Percentiles rank a stretch among this genome's conserved stretches.
Conservation (phyloP, 208 protist genomes). For the Porcisia deanei region DNA sequence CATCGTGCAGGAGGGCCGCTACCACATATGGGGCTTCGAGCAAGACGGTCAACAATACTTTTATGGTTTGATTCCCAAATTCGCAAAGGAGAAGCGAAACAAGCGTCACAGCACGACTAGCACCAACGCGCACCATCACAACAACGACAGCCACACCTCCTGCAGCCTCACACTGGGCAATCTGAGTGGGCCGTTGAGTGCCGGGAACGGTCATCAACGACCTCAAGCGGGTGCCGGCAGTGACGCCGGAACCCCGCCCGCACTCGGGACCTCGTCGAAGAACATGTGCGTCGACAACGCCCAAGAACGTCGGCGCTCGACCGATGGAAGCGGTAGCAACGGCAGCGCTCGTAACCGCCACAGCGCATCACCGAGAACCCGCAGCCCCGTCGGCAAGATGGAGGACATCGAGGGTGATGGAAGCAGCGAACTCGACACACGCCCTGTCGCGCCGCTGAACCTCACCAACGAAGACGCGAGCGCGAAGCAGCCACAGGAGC, state of each 20-base stretch:
- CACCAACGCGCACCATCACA: constrained; percentile 13
- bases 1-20: constrained; percentile 62
- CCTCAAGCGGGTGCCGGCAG: constrained; percentile 4
- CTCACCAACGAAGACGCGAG: neutral
- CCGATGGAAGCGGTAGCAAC: neutral
- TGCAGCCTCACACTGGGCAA: neutral
- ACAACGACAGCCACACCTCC: constrained; percentile 4
- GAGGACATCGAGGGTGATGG: neutral
- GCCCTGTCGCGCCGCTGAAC: constrained; percentile 1
- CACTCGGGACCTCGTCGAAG: constrained; percentile 12
- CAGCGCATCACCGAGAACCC: neutral
- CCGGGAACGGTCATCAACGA: constrained; percentile 11
- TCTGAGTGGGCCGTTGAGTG: neutral
- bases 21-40: constrained; percentile 65
- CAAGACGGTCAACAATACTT: constrained; percentile 59
- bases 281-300: constrained; percentile 10
- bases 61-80: constrained; percentile 68
- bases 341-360: constrained; percentile 5
- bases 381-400: neutral
- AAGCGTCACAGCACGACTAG: neutral
- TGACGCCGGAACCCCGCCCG: constrained; percentile 10
- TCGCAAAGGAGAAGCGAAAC: constrained; percentile 46
- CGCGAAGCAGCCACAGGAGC: neutral
- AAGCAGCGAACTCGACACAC: neutral
- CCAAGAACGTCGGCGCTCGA: constrained; percentile 5